Evolutionary conservation across 257 asterid genomes (phyloP), one percentile per base, ranked within the genome.

Genomic region (Nicotiana otophora): DNA sequence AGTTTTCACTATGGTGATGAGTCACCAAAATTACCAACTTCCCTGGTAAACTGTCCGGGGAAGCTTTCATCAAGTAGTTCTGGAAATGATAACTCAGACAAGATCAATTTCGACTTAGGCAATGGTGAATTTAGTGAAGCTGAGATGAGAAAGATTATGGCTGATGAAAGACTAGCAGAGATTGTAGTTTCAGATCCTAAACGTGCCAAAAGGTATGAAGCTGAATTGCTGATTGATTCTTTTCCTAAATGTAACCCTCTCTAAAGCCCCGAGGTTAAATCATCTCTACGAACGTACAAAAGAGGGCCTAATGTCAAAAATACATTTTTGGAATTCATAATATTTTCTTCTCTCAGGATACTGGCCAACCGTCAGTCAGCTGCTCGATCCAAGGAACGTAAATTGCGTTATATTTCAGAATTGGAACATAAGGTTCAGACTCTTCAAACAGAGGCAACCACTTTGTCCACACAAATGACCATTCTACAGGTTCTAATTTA

Each of bases 351-450:
- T 42, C 60, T 64, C 90, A 95, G 99, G 90, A 93, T 95, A 87
- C 84, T 95, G 90, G 97, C 98, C 23, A 95, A 92, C 82, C 94
- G 99, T 69, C 97, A 91, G 68, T 95, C 99, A 58, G 98, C 98
- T 82, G 99, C 98, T 86, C 97, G 98, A 78, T 95, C 99, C 53
- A 95, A 95, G 91, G 99, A 95, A 88, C 86, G 97, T 64, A 95
- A 94, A 88, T n/a, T 88, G 89, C 91, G 91, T 7, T 95, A 95
- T 92, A 95, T 95, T 79, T 90, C 98, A 17, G 97, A 95, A 85
- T 89, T 95, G 90, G 99, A 95, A 84, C 95, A 91, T 85, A 95
- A 91, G 88, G 97, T 95, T 81, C 95, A 91, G 80, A 93, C 93
- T 57, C 91, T 95, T 81, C 97, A 93, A 87, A 84, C 92, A 48